These are phyloP conservation scores for Yarrowia hollandica DNA, from an alignment of 805 yeast genomes.

Conservation along the genomic window DNA sequence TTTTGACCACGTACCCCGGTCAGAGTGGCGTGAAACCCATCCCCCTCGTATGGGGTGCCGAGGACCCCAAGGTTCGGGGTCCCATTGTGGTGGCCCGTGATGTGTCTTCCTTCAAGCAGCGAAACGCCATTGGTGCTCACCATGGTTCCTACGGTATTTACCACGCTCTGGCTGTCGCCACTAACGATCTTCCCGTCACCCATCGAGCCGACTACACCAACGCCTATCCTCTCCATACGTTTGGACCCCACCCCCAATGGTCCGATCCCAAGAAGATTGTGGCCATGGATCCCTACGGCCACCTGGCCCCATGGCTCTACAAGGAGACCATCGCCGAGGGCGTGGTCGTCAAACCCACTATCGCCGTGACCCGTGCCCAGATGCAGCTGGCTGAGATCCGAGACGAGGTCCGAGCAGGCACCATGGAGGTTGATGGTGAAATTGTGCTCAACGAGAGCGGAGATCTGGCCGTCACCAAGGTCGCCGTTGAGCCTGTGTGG, in stretches of 20 bases:
- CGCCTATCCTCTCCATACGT: slow-evolving; percentile 59
- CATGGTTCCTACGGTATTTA: slow-evolving; percentile 64
- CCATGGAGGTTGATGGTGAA: slow-evolving; percentile 58
- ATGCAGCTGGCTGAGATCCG: slow-evolving; percentile 60
- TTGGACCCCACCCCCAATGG: slow-evolving; percentile 61
- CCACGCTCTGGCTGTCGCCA: slow-evolving; percentile 65
- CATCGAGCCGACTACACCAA: slow-evolving; percentile 62
- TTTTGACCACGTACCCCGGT: slow-evolving; percentile 55
- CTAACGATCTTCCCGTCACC: slow-evolving; percentile 53
- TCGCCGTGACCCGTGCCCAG: slow-evolving; percentile 66
- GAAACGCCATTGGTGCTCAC: slow-evolving; percentile 66
- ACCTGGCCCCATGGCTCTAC: slow-evolving; percentile 61
- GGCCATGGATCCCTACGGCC: slow-evolving; percentile 68
- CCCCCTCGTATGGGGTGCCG: slow-evolving; percentile 54
- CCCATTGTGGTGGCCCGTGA: slow-evolving; percentile 58
- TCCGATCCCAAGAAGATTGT: slow-evolving; percentile 56
- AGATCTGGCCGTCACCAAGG: slow-evolving; percentile 60
- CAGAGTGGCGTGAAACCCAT: slow-evolving; percentile 54
- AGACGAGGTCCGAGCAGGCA: slow-evolving; percentile 56
- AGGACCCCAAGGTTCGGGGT: slow-evolving; percentile 52
- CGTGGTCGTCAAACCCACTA: slow-evolving; percentile 63
- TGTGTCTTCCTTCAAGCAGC: slow-evolving; percentile 51
- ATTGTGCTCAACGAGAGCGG: slow-evolving; percentile 60
- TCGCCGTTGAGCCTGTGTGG: slow-evolving; percentile 74
- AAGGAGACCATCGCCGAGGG: slow-evolving; percentile 49